These are phyloP conservation scores for Quercus engelmannii DNA, from an alignment of 306 rosid genomes.

Conservation along the genomic window DNA sequence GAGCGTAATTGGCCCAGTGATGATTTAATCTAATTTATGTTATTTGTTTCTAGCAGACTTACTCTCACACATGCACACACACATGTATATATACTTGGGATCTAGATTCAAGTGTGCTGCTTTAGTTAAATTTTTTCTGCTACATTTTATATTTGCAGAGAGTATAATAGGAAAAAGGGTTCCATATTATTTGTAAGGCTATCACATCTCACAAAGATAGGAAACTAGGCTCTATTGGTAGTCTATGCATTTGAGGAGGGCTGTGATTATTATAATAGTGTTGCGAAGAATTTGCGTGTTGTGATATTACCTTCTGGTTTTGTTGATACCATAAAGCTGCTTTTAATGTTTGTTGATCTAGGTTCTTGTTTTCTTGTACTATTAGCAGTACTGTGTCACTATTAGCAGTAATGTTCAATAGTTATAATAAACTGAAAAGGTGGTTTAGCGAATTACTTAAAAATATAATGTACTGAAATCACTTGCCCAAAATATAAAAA, in stretches of 20 bases:
- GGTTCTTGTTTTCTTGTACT: neutral
- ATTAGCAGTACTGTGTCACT: neutral
- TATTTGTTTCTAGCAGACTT: neutral
- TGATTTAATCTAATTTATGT: neutral
- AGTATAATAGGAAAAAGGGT: neutral
- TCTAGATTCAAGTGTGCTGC: neutral
- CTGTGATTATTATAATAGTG: neutral
- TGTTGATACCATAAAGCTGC: neutral
- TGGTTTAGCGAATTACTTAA: neutral
- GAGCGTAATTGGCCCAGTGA: neutral
- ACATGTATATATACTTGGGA: neutral
- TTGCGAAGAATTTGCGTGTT: neutral
- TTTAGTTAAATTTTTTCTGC: neutral
- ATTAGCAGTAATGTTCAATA: no score
- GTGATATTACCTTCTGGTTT: neutral
- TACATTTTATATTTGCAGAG: neutral
- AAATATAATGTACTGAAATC: neutral
- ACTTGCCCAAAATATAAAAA: no score
- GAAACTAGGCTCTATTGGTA: neutral
- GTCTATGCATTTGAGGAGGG: neutral
- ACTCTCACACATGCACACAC: neutral
- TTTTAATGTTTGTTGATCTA: neutral
- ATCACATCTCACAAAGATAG: neutral
- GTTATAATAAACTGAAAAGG: neutral
- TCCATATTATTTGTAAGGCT: no score